phyloP scores from a whole-genome alignment of 2,329 filamentous ascomycete genomes.

The Drechslerella stenobrocha region DNA sequence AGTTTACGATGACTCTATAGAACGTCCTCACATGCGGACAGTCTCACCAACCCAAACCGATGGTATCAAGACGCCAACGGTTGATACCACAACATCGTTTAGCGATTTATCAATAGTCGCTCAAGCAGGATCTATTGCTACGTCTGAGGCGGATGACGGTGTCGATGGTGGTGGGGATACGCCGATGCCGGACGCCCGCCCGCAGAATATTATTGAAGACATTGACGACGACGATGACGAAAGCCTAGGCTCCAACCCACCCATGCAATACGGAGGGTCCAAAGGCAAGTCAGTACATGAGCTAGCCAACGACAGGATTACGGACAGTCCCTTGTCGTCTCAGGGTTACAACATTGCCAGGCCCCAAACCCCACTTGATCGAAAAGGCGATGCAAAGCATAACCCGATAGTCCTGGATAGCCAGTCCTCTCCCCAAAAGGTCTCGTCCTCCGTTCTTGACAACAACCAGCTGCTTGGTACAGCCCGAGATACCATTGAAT shows the following conservation, averaged over 20 bases:
- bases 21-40: neutral
- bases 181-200: conserved; percentile 1
- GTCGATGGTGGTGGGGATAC: conserved; percentile 14
- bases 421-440: conserved; percentile 29
- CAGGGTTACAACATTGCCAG: conserved; percentile 5
- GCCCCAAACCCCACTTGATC: neutral
- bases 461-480: neutral
- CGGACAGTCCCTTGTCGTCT: conserved; percentile 28
- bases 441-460: conserved; percentile 12
- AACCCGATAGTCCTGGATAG: conserved; percentile 41
- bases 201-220: conserved; percentile 5
- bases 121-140: neutral
- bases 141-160: neutral
- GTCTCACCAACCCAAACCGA: neutral
- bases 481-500: neutral
- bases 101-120: conserved; percentile 11
- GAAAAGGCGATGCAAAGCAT: conserved; percentile 13
- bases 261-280: conserved; percentile 1
- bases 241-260: neutral
- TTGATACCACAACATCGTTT: conserved; percentile 17
- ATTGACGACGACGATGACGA: conserved; percentile 32
- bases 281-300: conserved; percentile 31
- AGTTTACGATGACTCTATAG: neutral
- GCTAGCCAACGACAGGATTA: conserved; percentile 29
- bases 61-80: conserved; percentile 11